These are phyloP conservation scores for Clarireedia homoeocarpa DNA, from an alignment of 2,329 filamentous ascomycete species.

Conservation along the genomic window DNA sequence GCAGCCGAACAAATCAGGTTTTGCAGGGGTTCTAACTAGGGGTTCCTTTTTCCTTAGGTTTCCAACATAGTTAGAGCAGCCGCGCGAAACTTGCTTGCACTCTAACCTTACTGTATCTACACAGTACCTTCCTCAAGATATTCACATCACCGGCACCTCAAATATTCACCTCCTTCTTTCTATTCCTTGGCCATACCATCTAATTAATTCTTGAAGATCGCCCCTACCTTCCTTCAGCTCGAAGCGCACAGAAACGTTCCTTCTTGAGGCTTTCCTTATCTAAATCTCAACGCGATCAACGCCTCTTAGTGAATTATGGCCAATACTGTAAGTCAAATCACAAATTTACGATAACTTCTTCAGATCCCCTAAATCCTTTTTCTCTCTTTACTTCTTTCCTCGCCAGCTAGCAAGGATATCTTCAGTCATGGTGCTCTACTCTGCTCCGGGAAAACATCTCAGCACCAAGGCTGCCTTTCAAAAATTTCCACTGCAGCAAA, in stretches of 20 bases:
- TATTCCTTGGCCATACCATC: neutral
- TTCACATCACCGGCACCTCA: neutral
- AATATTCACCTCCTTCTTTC: neutral
- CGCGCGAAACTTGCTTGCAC: neutral
- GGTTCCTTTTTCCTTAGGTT: neutral
- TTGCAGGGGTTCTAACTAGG: no score
- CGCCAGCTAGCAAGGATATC: neutral
- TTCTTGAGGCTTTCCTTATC: slow-evolving; percentile 5
- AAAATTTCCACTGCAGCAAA: slow-evolving; percentile 1
- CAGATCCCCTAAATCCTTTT: neutral
- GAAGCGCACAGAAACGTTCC: slow-evolving; percentile 4
- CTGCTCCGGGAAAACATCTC: neutral
- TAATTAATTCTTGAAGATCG: neutral
- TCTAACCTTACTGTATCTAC: neutral
- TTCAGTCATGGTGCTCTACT: neutral
- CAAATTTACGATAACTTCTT: neutral
- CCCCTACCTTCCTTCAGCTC: neutral
- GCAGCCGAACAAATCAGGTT: neutral
- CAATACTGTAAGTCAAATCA: slow-evolving; percentile 7
- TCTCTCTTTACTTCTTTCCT: neutral
- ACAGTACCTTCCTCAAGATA: neutral
- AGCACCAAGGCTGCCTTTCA: neutral
- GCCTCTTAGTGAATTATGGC: slow-evolving; percentile 8
- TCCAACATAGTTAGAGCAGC: neutral
- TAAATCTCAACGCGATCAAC: neutral